A percentile compares a stretch with the other conserved stretches of the same genome.
These are phyloP conservation scores for Paraconiothyrium sp. DNA, from an alignment of 2,329 filamentous ascomycete species.

Conservation along the genomic window DNA sequence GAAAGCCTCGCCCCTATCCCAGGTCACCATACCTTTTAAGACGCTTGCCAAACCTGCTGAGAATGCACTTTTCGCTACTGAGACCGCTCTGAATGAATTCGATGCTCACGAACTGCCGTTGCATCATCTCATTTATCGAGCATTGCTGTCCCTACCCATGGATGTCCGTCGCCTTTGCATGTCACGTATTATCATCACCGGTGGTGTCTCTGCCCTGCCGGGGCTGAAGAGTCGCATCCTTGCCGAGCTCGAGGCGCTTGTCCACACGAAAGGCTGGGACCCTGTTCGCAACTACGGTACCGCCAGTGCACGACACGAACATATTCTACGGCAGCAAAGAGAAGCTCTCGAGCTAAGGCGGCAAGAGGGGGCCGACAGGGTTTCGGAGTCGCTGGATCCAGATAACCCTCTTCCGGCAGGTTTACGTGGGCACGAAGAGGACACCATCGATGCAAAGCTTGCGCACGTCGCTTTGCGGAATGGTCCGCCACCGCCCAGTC, in stretches of 20 bases:
- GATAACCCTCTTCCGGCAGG: slow-evolving; percentile 45
- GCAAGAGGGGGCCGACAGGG: slow-evolving; percentile 36
- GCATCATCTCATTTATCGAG: slow-evolving; percentile 77
- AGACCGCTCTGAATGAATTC: slow-evolving; percentile 64
- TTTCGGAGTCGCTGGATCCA: slow-evolving; percentile 31
- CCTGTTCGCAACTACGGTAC: slow-evolving; percentile 75
- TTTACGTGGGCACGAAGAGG: slow-evolving; percentile 59
- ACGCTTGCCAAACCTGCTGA: slow-evolving; percentile 79
- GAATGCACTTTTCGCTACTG: slow-evolving; percentile 73
- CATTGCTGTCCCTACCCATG: slow-evolving; percentile 77
- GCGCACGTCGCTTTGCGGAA: slow-evolving; percentile 59
- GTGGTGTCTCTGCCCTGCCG: slow-evolving; percentile 79
- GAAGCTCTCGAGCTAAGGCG: slow-evolving; percentile 32
- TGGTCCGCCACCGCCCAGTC: slow-evolving; percentile 43
- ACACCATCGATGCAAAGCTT: slow-evolving; percentile 68
- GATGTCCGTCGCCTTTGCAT: slow-evolving; percentile 88
- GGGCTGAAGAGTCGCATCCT: slow-evolving; percentile 82
- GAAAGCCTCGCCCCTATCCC: slow-evolving; percentile 53
- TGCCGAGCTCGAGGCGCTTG: slow-evolving; percentile 74
- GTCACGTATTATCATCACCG: slow-evolving; percentile 86
- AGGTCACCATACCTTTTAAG: slow-evolving; percentile 73
- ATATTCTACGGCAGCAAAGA: slow-evolving; percentile 32
- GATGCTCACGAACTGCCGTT: slow-evolving; percentile 90
- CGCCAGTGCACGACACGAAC: slow-evolving; percentile 51
- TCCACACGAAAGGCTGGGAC: slow-evolving; percentile 79